Percentiles rank a stretch among this genome's conserved stretches.
These are phyloP conservation scores for Anisodus acutangulus DNA, from an alignment of 257 asterid species.

Conservation along the genomic window DNA sequence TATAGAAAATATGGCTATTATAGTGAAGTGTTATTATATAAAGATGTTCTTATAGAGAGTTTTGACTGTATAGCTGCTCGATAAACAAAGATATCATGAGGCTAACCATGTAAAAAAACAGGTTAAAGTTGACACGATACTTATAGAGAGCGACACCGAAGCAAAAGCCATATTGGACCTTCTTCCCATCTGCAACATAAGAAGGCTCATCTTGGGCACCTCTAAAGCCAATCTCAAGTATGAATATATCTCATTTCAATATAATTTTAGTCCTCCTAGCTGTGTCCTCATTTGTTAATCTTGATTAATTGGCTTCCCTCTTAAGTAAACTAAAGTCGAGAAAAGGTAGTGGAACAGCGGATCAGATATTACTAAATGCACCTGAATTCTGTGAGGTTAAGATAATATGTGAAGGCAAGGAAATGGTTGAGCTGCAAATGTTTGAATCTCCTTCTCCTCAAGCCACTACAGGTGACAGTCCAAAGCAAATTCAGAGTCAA, in stretches of 20 bases:
- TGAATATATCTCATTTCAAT: neutral
- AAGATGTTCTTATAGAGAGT: too few relatives aligned
- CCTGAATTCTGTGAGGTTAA: conserved; percentile 74
- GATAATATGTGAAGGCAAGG: conserved; percentile 78
- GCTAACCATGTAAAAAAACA: conserved; percentile 24
- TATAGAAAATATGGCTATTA: too few relatives aligned
- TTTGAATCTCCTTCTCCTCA: conserved; percentile 47
- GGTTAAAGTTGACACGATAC: conserved; percentile 75
- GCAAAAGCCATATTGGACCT: conserved; percentile 77
- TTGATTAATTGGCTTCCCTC: neutral
- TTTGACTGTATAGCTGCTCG: neutral
- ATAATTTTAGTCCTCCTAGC: neutral
- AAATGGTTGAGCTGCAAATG: conserved; percentile 39
- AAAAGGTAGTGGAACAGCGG: conserved; percentile 50
- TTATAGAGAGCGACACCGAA: conserved; percentile 73
- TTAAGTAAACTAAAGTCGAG: conserved; percentile 54
- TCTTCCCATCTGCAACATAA: conserved; percentile 74
- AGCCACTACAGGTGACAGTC: conserved; percentile 18
- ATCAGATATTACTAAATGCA: conserved; percentile 55
- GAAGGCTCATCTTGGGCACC: conserved; percentile 61
- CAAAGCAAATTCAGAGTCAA: conserved; percentile 31
- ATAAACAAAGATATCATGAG: neutral
- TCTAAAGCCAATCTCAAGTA: conserved; percentile 63
- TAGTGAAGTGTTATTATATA: too few relatives aligned
- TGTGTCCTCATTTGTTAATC: neutral